Base-by-base conservation (phyloP, 1,139 yeast genomes). In the Pneumocystis canis region DNA sequence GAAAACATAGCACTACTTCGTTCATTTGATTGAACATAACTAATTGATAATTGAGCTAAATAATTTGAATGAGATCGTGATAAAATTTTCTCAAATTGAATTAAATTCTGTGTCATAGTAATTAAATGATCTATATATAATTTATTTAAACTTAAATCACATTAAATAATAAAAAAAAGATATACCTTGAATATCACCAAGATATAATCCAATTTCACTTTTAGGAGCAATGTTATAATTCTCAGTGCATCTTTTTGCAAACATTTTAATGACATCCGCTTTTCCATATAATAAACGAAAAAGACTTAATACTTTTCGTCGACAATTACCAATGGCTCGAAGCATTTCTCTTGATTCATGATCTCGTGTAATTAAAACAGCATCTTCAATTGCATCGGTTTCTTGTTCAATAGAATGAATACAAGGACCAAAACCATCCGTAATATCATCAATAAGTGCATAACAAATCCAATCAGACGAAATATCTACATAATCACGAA, bases 231-330 rank as follows among this genome's bases (percentile, higher is more conserved):
- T 73, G 47, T 73, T 73, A 73, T 76, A 66, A 67, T 76, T 69
- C 79, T 92, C 97, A 69, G 87, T 94, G 74, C 97, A 90, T 71
- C 98, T 80, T 72, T 92, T 92, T 54, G 97, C 95, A 78, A 92
- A 89, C 95, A 90, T 92, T 71, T 88, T 87, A 70, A 92, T 89
- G 65, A 92, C 98, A 73, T 94, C 98, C 0, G 98, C 97, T 73
- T 92, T 92, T 66, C 96, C 96, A 33, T 95, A 84, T 62, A 92
- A 78, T 66, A 92, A 78, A 70, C 98, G 80, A 87, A 92, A 84
- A 72, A 90, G 77, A 0, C 95, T 86, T 96, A 90, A 90, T 56
- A 89, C 95, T 71, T 85, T 87, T 66, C 92, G 79, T 72, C 97
- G 82, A 16, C 95, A 83, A 70, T 88, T 94, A 64, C 97, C 97